phyloP scores from a whole-genome alignment of 495 filamentous ascomycete genomes.

The Tuber indicum region DNA sequence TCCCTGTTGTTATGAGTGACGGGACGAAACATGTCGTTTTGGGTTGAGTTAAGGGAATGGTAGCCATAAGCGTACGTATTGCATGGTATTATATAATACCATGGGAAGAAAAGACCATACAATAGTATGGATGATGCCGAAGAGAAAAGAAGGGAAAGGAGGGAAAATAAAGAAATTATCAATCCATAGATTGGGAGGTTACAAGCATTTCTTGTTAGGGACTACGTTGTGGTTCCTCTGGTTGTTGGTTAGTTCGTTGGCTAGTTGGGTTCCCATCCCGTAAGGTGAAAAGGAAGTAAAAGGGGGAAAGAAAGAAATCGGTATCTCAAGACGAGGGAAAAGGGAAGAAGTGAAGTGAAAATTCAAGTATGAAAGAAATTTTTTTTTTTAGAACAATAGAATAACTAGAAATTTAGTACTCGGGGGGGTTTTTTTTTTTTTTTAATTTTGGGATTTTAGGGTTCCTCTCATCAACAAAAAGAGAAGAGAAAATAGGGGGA shows the following conservation, averaged over 20 bases:
- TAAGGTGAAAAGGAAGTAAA: neutral
- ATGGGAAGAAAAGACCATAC: neutral
- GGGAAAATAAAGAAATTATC: neutral
- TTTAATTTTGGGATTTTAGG: neutral
- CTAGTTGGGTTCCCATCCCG: neutral
- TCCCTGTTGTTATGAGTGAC: neutral
- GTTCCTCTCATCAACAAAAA: neutral
- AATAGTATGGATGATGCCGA: neutral
- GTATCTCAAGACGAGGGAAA: neutral
- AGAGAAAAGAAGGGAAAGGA: neutral
- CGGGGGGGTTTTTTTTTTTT: neutral
- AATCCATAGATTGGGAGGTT: neutral
- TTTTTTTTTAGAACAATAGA: too few relatives aligned
- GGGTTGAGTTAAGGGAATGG: neutral
- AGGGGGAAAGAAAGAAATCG: neutral
- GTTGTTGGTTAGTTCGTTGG: neutral
- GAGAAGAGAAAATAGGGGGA: neutral
- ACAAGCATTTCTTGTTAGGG: neutral
- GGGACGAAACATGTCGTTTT: neutral
- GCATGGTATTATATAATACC: neutral
- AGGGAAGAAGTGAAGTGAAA: conserved; percentile 2
- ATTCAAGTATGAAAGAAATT: neutral
- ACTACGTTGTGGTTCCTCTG: neutral
- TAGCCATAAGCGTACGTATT: neutral
- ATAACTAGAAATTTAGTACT: neutral